Evolutionary conservation across 1,284 basidiomycete genomes (phyloP), one percentile per base, ranked within the genome.

Genomic region (Inonotus hispidus): DNA sequence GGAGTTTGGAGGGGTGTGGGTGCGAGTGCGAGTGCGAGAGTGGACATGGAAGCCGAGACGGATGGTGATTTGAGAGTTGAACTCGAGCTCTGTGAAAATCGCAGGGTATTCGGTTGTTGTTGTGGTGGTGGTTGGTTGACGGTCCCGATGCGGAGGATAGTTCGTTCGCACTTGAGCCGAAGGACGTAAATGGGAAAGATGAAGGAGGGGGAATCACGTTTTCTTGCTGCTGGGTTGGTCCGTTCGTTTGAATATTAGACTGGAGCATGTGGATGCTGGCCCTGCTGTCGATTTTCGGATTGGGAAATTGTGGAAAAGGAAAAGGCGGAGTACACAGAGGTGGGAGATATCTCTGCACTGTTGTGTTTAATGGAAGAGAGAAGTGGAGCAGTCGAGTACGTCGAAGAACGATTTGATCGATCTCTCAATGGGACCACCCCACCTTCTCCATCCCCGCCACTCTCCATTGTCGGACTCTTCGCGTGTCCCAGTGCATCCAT

Each of bases 1-100:
- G 27, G 16, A n/a, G 11, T 70, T 70, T 43, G 67, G 70, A n/a
- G 69, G 63, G 61, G 67, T 72, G 50, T 69, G 67, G 38, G 65
- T 66, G 54, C 73, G 16, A 45, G 59, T 50, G 35, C 21, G 38
- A 32, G 45, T 53, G 43, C 10, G 29, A 29, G 21, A 3, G 39
- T 13, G 3, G 39, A 19, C 1, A 19, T n/a, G 16, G 41, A 19
- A 1, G 41, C 16, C 25, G 39, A 23, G 3, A 4, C 7, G 14
- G 3, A 13, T 8, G 27, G 14, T 19, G 49, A 52, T 32, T 52
- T 52, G 1, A 55, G 16, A 19, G 56, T 49, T 13, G 41, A 43
- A 14, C 41, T 43, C 32, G 53, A 57, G n/a, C 25, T 32, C 21
- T 21, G n/a, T 3, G 61, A 56, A 7, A 43, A 13, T n/a, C 39